Base-by-base conservation (phyloP, 2,329 filamentous ascomycete species). In the Aspergillus sp. region DNA sequence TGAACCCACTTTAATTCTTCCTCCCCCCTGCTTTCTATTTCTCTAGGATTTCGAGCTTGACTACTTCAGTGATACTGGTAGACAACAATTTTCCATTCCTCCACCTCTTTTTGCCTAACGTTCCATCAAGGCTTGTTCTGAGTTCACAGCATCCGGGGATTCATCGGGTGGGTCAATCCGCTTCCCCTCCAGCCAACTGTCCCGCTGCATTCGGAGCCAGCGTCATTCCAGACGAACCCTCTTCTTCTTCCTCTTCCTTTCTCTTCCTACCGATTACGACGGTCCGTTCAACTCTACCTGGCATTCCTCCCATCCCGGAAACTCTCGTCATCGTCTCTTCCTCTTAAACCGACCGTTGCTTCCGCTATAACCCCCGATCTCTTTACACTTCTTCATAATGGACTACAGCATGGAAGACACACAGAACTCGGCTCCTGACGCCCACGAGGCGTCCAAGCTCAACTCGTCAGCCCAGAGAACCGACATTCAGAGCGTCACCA, bases 401-500 rank as follows among this genome's bases (percentile, higher is more conserved):
- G 81, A 85, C 63, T 85, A 81, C 73, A 75, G 73, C 48, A 81
- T 82, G 75, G 85, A 86, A 68, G 83, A 90, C 69, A 84, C 80
- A 57, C 89, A 92, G 76, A 91, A 89, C 77, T 81, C 88, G 57
- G 85, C 85, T 23, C 86, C 87, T 30, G 86, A 87, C 68, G 83
- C 81, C 68, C 79, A 83, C 59, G 83, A 87, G 71, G 82, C 85
- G 59, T 81, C 84, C 61, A 90, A 90, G 79, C 80, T 89, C 62
- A 74, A 69, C 60, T 79, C 81, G 63, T 79, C 81, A 50, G 75
- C 82, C 54, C 82, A 84, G 66, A 87, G 82, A 30, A 81, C 83
- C 52, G 89, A 92, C 74, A 84, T 86, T 39, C 88, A 90, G 72
- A 91, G 88, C 76, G 90, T 92, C 57, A 89, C 88, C 62, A 93